These are phyloP conservation scores for Backusella macrospora DNA, from an alignment of 192 early-diverging fungal species.

Conservation along the genomic window DNA sequence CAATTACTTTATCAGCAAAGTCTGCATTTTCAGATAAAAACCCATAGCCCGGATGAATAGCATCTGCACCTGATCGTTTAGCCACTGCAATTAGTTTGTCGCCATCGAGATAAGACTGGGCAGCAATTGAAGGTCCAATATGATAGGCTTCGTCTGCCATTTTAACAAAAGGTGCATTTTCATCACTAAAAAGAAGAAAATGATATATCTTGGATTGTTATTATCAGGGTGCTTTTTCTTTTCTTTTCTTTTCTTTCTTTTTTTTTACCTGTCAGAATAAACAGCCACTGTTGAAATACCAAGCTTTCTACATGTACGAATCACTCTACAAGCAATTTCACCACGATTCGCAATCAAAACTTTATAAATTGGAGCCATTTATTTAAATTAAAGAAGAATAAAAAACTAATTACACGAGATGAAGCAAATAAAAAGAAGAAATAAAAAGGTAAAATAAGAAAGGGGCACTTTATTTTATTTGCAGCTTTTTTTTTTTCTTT, in stretches of 20 bases:
- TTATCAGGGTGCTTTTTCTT: background rate
- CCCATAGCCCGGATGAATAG: slow-evolving; percentile 64
- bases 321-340: slow-evolving; percentile 77
- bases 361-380: slow-evolving; percentile 42
- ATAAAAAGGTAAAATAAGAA: background rate
- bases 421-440: background rate
- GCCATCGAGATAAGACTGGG: slow-evolving; percentile 57
- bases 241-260: background rate
- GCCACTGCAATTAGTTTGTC: slow-evolving; percentile 57
- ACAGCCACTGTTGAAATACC: slow-evolving; percentile 68
- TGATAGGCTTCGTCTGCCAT: slow-evolving; percentile 60
- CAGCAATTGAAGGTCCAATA: slow-evolving; percentile 55
- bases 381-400: background rate
- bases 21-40: slow-evolving; percentile 65
- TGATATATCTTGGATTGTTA: background rate
- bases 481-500: slow-evolving; percentile 6
- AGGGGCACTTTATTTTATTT: background rate
- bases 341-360: slow-evolving; percentile 76
- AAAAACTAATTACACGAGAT: background rate
- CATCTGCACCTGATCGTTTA: slow-evolving; percentile 51
- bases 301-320: slow-evolving; percentile 67
- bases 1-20: slow-evolving; percentile 52
- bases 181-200: slow-evolving; percentile 40
- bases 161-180: slow-evolving; percentile 51
- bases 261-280: slow-evolving; percentile 63